A percentile compares a stretch with the other conserved stretches of the same genome.
phyloP scores from a whole-genome alignment of 164 flowering plant genomes.

The Vitis rotundifolia region DNA sequence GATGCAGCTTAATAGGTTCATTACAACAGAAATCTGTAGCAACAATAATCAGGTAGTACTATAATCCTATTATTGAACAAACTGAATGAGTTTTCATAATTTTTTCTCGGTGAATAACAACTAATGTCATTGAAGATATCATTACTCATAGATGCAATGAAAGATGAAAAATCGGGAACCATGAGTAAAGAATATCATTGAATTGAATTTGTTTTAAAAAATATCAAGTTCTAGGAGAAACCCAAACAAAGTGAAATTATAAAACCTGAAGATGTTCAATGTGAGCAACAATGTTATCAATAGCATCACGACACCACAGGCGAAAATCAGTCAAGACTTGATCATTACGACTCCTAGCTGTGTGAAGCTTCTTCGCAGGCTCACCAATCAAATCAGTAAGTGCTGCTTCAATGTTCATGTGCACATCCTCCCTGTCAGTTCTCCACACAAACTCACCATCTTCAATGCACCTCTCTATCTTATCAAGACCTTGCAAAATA shows the following conservation, averaged over 20 bases:
- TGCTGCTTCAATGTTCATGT: slow-evolving; percentile 99
- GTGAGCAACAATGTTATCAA: slow-evolving; percentile 51
- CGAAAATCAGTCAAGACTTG: slow-evolving; percentile 95
- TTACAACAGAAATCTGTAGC: too few relatives aligned
- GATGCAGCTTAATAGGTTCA: background rate
- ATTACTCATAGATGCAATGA: too few relatives aligned
- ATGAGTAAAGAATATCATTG: too few relatives aligned
- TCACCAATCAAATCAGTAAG: slow-evolving; percentile 94
- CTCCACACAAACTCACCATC: slow-evolving; percentile 86
- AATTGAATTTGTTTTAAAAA: too few relatives aligned
- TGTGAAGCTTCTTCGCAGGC: slow-evolving; percentile 97
- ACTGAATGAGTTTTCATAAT: too few relatives aligned
- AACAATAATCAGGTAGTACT: too few relatives aligned
- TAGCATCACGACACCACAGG: slow-evolving; percentile 97
- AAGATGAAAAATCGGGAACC: too few relatives aligned
- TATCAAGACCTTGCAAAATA: slow-evolving; percentile 74
- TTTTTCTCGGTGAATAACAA: too few relatives aligned
- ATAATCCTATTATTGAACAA: too few relatives aligned
- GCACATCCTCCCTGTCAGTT: slow-evolving; percentile 95
- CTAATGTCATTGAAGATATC: too few relatives aligned
- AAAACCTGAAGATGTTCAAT: slow-evolving; percentile 71
- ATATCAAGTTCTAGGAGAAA: background rate
- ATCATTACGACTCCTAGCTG: slow-evolving; percentile 95
- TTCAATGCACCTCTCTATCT: slow-evolving; percentile 76
- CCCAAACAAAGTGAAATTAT: background rate